Evolutionary conservation across 129 eudicot species (phyloP).

Genomic region (carrot (Daucus carota)): DNA sequence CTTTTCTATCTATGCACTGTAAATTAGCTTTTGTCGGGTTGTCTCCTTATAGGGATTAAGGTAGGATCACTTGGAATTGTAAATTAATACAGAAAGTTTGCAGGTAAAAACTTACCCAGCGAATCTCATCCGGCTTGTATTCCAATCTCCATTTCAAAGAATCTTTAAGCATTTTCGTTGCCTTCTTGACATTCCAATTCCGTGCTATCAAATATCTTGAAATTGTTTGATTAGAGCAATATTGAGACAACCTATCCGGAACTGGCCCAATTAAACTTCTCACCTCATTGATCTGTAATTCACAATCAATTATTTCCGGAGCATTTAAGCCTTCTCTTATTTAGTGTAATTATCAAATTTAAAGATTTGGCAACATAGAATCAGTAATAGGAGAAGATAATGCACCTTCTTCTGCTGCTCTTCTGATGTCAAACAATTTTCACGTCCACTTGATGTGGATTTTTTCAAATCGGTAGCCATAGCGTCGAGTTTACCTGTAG

Average conservation of each 20-base stretch:
- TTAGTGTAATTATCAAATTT: neutral
- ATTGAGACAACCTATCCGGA: constrained; percentile 3
- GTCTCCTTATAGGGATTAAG: neutral
- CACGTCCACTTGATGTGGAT: constrained; percentile 18
- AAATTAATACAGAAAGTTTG: neutral
- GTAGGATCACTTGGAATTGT: neutral
- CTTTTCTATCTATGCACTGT: neutral
- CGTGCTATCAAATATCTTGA: constrained; percentile 69
- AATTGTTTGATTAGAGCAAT: constrained; percentile 45
- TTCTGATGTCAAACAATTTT: constrained; percentile 20
- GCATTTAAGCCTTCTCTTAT: neutral
- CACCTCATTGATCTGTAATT: constrained; percentile 28
- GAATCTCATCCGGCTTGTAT: constrained; percentile 69
- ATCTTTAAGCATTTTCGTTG: constrained; percentile 65
- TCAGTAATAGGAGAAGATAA: neutral
- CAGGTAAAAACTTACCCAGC: constrained; percentile 45
- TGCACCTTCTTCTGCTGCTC: constrained; percentile 26
- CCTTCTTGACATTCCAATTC: constrained; percentile 73
- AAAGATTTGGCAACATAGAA: neutral
- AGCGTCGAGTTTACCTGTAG: constrained; percentile 2
- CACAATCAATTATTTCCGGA: neutral
- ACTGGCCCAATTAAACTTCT: constrained; percentile 16
- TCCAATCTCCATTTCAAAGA: constrained; percentile 64
- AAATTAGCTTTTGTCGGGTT: neutral
- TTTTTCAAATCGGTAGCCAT: constrained; percentile 22